Evolutionary conservation across 331 rosid species (phyloP).

Genomic region (Prunus yedoensis): DNA sequence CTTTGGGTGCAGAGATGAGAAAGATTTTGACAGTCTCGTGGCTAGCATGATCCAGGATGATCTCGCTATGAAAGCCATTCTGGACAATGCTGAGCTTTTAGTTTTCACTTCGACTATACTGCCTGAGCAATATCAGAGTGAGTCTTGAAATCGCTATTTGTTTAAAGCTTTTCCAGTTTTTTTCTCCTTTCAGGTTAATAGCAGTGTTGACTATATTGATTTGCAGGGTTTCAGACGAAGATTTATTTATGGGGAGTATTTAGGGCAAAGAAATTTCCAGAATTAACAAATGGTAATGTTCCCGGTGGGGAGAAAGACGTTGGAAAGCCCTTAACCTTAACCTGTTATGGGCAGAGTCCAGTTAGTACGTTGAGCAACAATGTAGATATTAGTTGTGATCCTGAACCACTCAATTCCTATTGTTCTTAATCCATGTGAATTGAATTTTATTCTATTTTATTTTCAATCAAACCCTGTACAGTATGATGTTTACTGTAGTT

Average conservation of each 20-base stretch:
- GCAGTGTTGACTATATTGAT: constrained; percentile 11
- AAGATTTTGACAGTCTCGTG: constrained; percentile 40
- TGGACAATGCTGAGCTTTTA: constrained; percentile 59
- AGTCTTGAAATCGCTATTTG: constrained; percentile 24
- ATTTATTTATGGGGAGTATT: constrained; percentile 78
- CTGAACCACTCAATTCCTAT: background rate
- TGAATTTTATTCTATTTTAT: background rate
- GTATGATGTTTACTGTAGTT: background rate
- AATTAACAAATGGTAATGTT: constrained; percentile 14
- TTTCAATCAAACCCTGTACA: background rate
- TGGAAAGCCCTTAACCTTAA: constrained; percentile 18
- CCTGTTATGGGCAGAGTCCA: constrained; percentile 16
- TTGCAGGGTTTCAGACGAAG: constrained; percentile 62
- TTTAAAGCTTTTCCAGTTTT: background rate
- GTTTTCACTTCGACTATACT: constrained; percentile 57
- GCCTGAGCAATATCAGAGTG: constrained; percentile 47
- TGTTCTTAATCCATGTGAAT: background rate
- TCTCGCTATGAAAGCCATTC: constrained; percentile 49
- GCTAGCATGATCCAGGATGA: constrained; percentile 45
- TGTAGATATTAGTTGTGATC: constrained; percentile 25
- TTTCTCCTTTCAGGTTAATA: background rate
- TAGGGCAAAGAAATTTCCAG: constrained; percentile 38
- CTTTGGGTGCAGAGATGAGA: constrained; percentile 39
- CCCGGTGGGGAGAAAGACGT: constrained; percentile 21
- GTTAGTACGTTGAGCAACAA: constrained; percentile 32